A percentile compares a stretch with the other conserved stretches of the same genome.
Conservation (phyloP, 495 filamentous ascomycete genomes). For the Penicillium maclennaniae region DNA sequence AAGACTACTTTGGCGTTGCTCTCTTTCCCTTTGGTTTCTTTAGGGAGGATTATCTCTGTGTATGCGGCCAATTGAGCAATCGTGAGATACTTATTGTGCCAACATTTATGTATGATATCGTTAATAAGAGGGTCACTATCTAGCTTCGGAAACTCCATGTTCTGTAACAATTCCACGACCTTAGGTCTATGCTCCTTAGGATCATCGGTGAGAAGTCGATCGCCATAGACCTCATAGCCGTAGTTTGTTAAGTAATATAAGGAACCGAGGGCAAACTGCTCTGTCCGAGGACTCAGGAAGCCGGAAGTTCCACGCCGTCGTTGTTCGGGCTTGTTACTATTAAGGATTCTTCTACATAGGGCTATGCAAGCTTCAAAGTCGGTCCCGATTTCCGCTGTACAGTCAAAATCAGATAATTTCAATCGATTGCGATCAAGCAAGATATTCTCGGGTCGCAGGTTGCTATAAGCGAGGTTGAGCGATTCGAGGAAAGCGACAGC, state of each 20-base stretch:
- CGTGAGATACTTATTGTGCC: constrained; percentile 30
- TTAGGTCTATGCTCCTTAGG: constrained; percentile 29
- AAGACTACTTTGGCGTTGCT: no score
- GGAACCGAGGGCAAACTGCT: constrained; percentile 39
- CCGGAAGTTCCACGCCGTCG: constrained; percentile 25
- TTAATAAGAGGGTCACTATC: constrained; percentile 29
- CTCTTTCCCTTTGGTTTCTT: neutral
- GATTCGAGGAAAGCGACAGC: constrained; percentile 38
- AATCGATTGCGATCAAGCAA: constrained; percentile 25
- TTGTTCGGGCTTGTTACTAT: constrained; percentile 21
- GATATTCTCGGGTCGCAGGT: constrained; percentile 33
- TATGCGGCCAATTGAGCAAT: constrained; percentile 28
- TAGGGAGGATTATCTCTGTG: constrained; percentile 12
- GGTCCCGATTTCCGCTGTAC: constrained; percentile 25
- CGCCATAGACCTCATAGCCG: constrained; percentile 34
- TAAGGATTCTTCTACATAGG: constrained; percentile 28
- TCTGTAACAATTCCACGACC: constrained; percentile 28
- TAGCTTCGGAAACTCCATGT: constrained; percentile 33
- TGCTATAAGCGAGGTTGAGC: constrained; percentile 34
- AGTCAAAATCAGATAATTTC: constrained; percentile 32
- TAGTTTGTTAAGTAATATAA: constrained; percentile 38
- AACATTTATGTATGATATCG: constrained; percentile 35
- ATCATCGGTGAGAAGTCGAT: constrained; percentile 31
- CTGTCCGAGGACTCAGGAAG: constrained; percentile 30
- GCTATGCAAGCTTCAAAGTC: constrained; percentile 24